Base-by-base conservation (phyloP, 106 monocot genomes). In the Gastrodia elata region DNA sequence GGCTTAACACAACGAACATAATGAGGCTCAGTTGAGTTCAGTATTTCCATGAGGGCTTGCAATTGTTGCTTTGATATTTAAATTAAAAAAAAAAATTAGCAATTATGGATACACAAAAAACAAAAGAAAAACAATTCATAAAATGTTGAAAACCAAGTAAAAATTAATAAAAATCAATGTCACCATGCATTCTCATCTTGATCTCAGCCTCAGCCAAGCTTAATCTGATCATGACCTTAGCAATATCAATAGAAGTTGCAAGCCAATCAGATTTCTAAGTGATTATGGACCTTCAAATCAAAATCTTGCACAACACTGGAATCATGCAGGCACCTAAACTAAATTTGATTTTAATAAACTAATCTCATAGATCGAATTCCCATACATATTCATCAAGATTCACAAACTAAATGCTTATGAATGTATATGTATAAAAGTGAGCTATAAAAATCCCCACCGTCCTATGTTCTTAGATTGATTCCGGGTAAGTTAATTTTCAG, bases 1-100 rank as follows among this genome's bases (percentile, higher is more conserved):
- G 97, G 97, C 80, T 97, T 97, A 68, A 97, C 84, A 83, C 97
- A 97, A 43, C 97, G 90, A 78, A 97, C 78, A 75, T 97, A 97
- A 76, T 97, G 97, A 78, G 97, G 97, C 48, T 90, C 93, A 42
- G 97, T 93, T 48, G 90, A 82, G 65, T 79, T 93, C 9, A 97
- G 90, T 58, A 90, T 97, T 64, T 91, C 97, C 97, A 97, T 97
- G 37, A 97, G 93, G 11, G 88, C 81, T 83, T 93, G 97, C 37
- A 97, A 84, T 90, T 97, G 97, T 90, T 88, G 97, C 97, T 97
- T 76, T 42, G 65, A 73, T 16, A 43, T 71, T 18, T 35, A 64
- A 18, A 75, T 18, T n/a, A 67, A 25, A 40, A 11, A 40, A 40
- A 11, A 67, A 40, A 40, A 69, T 61, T 2, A 82, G n/a, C 6